Base-by-base conservation (phyloP, 2,329 filamentous ascomycete genomes). In the Chaetothyriales sp. region DNA sequence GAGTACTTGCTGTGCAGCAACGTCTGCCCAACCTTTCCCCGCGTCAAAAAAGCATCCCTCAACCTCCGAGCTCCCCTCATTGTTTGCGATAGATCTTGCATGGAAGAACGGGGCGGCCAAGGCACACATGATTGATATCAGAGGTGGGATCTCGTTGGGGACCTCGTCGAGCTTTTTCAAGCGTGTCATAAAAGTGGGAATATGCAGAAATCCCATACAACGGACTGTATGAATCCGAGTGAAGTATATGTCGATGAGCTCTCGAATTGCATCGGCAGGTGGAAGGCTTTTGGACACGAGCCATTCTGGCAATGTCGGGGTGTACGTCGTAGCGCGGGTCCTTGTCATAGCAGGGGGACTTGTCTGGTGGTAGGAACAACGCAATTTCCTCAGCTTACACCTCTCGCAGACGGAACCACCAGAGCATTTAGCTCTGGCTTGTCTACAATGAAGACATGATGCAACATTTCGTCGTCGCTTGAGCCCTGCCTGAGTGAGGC, bases 121-220 rank as follows among this genome's bases (percentile, higher is more conserved):
- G 5, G 62, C 58, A 51, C 62, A 63, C 1, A 63, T 57, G 19
- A 61, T 52, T 47, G 61, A 55, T 33, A 63, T 57, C 22, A 63
- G 50, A 5, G 60, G 54, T 46, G 60, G 56, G 20, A 53, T 49
- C 28, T 56, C 49, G 7, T 59, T 49, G 28, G 51, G 57, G 1
- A 50, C 47, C 4, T 51, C 55, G 6, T 53, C 25, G 49, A 58
- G 60, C 49, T 61, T 56, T 48, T 63, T 60, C 25, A 63, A 46
- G 8, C 56, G 50, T 46, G 58, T 55, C 56, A 63, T 57, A 33
- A 63, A 62, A 2, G 59, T 59, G 4, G 62, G 62, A n/a, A 58
- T 60, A 47, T 63, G 62, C 22, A 63, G 55, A 46, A 63, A 63
- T 2, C 56, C 60, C 55, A 58, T 61, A 29, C 61, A 63, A 28